Evolutionary conservation across 139 green algal species (phyloP).

Genomic region (Yamagishiella unicocca): DNA sequence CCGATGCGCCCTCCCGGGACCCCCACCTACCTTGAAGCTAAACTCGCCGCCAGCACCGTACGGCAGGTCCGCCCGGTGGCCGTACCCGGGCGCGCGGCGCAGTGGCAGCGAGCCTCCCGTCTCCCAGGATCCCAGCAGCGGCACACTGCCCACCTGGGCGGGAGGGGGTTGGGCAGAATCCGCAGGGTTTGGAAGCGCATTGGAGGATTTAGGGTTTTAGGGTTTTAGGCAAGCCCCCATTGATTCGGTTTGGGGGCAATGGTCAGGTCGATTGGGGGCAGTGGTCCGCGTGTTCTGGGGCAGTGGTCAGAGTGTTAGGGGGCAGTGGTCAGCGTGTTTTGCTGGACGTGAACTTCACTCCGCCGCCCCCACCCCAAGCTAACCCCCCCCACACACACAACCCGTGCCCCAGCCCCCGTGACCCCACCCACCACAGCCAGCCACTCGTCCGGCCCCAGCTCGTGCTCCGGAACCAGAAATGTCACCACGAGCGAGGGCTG

Average conservation of each 20-base stretch:
- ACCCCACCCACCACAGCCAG: neutral
- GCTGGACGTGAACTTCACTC: too few species aligned
- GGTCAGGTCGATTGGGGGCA: too few species aligned
- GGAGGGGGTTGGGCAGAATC: too few species aligned
- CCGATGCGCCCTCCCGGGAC: too few species aligned
- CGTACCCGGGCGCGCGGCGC: neutral
- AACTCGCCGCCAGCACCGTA: neutral
- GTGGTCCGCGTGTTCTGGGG: too few species aligned
- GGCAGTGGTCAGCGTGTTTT: too few species aligned
- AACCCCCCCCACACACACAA: neutral
- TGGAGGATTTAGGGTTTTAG: too few species aligned
- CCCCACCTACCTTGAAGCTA: slow-evolving; percentile 29
- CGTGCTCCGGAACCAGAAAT: neutral
- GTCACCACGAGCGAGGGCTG: neutral
- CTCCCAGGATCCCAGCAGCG: slow-evolving; percentile 12
- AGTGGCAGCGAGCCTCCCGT: neutral
- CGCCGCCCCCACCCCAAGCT: neutral
- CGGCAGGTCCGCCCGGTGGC: neutral
- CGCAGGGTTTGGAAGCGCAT: too few species aligned
- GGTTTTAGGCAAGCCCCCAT: too few species aligned
- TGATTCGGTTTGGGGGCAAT: too few species aligned
- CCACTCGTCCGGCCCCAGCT: neutral
- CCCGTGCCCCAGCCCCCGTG: neutral
- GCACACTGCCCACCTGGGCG: slow-evolving; percentile 4
- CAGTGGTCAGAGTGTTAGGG: too few species aligned